These are phyloP conservation scores for Colletotrichum lentis DNA, from an alignment of 2,329 filamentous ascomycete species.

Conservation along the genomic window DNA sequence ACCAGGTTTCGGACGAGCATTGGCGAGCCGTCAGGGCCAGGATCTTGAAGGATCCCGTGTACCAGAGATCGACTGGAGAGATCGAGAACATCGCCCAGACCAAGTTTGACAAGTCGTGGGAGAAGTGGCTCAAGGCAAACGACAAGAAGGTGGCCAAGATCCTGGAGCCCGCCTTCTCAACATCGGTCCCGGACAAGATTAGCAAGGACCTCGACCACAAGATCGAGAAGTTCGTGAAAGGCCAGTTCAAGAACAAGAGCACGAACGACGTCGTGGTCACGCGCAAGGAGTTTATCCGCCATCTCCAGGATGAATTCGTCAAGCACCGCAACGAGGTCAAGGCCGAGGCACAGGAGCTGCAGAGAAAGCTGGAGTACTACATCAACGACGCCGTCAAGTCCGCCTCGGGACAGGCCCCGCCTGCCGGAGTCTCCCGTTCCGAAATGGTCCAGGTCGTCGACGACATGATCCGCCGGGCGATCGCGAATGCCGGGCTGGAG, in stretches of 20 bases:
- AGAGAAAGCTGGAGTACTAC: conserved; percentile 47
- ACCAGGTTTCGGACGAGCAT: conserved; percentile 55
- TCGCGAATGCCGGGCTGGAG: conserved; percentile 57
- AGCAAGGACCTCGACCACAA: conserved; percentile 44
- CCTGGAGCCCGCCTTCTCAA: conserved; percentile 38
- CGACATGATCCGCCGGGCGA: conserved; percentile 52
- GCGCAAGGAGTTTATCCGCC: conserved; percentile 58
- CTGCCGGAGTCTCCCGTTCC: conserved; percentile 48
- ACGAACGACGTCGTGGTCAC: conserved; percentile 53
- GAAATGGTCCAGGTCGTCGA: conserved; percentile 55
- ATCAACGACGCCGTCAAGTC: conserved; percentile 45
- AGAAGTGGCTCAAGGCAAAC: conserved; percentile 62
- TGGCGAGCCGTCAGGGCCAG: conserved; percentile 57
- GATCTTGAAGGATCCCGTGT: conserved; percentile 49
- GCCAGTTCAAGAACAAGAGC: conserved; percentile 47
- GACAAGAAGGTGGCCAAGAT: conserved; percentile 47
- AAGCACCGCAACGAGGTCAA: conserved; percentile 51
- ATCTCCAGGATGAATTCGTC: conserved; percentile 52
- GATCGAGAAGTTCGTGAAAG: conserved; percentile 50
- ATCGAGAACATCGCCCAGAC: conserved; percentile 44
- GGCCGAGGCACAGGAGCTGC: conserved; percentile 51
- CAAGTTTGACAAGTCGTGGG: conserved; percentile 56
- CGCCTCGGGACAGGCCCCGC: conserved; percentile 40
- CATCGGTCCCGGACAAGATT: conserved; percentile 43
- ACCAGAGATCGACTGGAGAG: conserved; percentile 42